Conservation (phyloP, 2,329 filamentous ascomycete species). For the Cordyceps tenuipes region DNA sequence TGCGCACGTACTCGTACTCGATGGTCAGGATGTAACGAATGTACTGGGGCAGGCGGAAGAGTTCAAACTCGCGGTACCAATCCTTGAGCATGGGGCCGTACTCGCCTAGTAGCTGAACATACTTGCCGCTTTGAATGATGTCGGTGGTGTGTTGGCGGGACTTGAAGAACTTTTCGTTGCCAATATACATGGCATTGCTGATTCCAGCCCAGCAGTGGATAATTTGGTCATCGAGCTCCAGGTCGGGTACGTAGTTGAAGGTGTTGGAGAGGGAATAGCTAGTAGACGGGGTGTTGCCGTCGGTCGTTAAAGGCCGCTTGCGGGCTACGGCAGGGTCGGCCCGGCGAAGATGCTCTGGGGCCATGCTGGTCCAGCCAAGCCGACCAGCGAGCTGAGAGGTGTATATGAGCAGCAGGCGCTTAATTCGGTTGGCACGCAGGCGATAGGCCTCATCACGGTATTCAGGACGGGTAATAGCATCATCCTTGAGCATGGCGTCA, state of each 20-base stretch:
- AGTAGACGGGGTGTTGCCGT: slow-evolving; percentile 53
- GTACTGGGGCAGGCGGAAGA: slow-evolving; percentile 58
- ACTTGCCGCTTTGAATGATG: slow-evolving; percentile 78
- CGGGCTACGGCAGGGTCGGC: slow-evolving; percentile 48
- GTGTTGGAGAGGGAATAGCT: slow-evolving; percentile 48
- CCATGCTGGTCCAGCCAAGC: slow-evolving; percentile 88
- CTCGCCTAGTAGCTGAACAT: slow-evolving; percentile 70
- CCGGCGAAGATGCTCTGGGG: slow-evolving; percentile 58
- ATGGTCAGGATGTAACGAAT: slow-evolving; percentile 75
- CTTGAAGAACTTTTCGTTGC: slow-evolving; percentile 80
- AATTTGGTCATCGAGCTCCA: slow-evolving; percentile 60
- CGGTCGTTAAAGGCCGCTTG: slow-evolving; percentile 40
- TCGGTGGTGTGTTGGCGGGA: slow-evolving; percentile 82
- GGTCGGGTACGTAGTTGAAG: slow-evolving; percentile 59
- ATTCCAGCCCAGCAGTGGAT: slow-evolving; percentile 91
- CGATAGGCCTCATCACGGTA: slow-evolving; percentile 71
- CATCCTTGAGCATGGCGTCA: slow-evolving; percentile 56
- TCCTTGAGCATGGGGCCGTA: slow-evolving; percentile 70
- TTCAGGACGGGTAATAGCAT: slow-evolving; percentile 52
- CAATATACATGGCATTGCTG: slow-evolving; percentile 83
- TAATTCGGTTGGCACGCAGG: slow-evolving; percentile 70
- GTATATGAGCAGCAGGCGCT: slow-evolving; percentile 81
- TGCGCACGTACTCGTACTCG: slow-evolving; percentile 90
- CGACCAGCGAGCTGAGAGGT: slow-evolving; percentile 89
- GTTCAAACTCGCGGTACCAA: slow-evolving; percentile 77